Conservation (phyloP, 2,329 filamentous ascomycete species). For the Fusarium sarcochroum region DNA sequence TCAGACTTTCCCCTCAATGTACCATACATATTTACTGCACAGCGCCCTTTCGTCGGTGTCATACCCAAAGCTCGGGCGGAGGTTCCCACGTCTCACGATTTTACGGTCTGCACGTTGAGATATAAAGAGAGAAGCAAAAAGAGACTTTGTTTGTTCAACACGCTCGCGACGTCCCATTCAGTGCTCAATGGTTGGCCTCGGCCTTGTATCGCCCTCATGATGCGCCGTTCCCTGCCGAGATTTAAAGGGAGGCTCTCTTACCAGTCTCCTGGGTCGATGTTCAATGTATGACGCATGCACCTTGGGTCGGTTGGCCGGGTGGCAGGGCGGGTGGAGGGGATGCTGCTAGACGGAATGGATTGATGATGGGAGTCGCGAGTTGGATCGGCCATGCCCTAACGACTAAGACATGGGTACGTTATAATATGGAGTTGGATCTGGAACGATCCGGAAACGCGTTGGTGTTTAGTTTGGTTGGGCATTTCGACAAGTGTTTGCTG, state of each 20-base stretch:
- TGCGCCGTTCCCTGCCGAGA: constrained; percentile 12
- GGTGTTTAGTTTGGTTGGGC: constrained; percentile 42
- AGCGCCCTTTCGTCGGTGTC: constrained; percentile 41
- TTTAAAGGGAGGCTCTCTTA: constrained; percentile 12
- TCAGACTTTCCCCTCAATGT: constrained; percentile 45
- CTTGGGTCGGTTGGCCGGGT: constrained; percentile 17
- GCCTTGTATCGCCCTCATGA: constrained; percentile 16
- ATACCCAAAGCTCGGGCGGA: constrained; percentile 33
- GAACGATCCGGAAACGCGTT: constrained; percentile 36
- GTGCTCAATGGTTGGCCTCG: constrained; percentile 34
- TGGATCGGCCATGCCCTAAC: constrained; percentile 29
- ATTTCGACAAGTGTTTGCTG: constrained; percentile 33
- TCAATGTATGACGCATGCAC: constrained; percentile 35
- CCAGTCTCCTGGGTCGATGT: constrained; percentile 19
- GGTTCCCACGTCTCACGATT: constrained; percentile 47
- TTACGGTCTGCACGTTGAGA: constrained; percentile 50
- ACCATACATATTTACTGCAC: constrained; percentile 49
- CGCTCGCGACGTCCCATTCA: constrained; percentile 39
- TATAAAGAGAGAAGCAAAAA: constrained; percentile 48
- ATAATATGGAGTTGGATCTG: constrained; percentile 37
- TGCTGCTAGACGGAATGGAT: constrained; percentile 10
- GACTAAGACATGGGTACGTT: constrained; percentile 24
- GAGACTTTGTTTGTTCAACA: constrained; percentile 46
- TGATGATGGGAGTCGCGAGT: constrained; percentile 30
- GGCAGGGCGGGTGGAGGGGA: constrained; percentile 15